Evolutionary conservation across 257 asterid species (phyloP).

Genomic region (Plantago elongata): DNA sequence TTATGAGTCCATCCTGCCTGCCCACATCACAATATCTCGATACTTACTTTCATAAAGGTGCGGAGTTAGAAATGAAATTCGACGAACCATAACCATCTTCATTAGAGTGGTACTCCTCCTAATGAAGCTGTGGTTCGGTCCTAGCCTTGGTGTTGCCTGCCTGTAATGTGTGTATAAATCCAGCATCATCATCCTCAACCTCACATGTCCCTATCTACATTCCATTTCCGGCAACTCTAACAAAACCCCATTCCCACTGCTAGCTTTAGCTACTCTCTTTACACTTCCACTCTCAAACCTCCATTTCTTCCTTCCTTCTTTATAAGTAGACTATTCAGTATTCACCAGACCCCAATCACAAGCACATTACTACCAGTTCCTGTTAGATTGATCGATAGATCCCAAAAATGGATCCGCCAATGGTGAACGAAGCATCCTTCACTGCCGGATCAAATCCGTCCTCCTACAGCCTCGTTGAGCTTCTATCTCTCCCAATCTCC

Average conservation of each 20-base stretch:
- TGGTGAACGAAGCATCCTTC: conserved; percentile 64
- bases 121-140: too few species aligned
- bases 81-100: too few species aligned
- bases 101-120: too few species aligned
- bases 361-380: not conserved
- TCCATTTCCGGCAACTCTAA: conserved; percentile 13
- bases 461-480: conserved; percentile 67
- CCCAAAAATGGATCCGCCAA: conserved; percentile 71
- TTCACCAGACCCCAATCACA: conserved; percentile 11
- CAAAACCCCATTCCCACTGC: conserved; percentile 23
- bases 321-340: not conserved
- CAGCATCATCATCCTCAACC: conserved; percentile 32
- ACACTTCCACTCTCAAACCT: conserved; percentile 28
- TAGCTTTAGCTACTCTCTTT: not conserved
- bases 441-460: conserved; percentile 64
- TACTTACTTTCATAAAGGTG: too few species aligned
- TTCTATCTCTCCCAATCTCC: conserved; percentile 53
- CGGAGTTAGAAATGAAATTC: too few species aligned
- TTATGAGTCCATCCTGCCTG: too few species aligned
- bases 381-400: too few species aligned
- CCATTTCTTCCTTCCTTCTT: conserved; percentile 14
- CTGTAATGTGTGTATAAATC: not conserved
- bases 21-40: too few species aligned
- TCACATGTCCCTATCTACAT: conserved; percentile 35
- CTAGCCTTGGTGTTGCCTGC: too few species aligned